A percentile compares a stretch with the other conserved stretches of the same genome.
phyloP scores from a whole-genome alignment of 2,329 filamentous ascomycete genomes.

The Colletotrichum salicis region DNA sequence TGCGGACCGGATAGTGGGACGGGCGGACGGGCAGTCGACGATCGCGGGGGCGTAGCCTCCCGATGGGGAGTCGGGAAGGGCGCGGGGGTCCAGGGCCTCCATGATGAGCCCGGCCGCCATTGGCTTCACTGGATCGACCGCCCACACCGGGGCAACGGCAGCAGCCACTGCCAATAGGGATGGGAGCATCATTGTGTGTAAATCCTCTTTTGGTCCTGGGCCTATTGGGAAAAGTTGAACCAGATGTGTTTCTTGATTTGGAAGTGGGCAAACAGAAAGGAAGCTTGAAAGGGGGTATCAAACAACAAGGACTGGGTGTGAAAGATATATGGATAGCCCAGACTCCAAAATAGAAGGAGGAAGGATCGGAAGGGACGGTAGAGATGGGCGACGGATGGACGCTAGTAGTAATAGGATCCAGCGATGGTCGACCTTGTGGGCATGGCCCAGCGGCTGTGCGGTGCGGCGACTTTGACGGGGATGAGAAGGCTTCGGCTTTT shows the following conservation, averaged over 20 bases:
- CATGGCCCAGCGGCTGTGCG: constrained; percentile 17
- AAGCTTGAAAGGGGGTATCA: constrained; percentile 2
- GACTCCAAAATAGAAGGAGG: background rate
- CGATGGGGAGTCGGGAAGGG: constrained; percentile 50
- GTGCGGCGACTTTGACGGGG: constrained; percentile 15
- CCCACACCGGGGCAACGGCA: constrained; percentile 46
- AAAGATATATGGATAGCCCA: background rate
- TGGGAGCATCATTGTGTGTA: constrained; percentile 22
- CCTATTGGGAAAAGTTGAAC: background rate
- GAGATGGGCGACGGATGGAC: constrained; percentile 5
- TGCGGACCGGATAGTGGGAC: constrained; percentile 76
- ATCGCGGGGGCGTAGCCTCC: constrained; percentile 77
- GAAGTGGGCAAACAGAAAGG: background rate
- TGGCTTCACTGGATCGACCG: constrained; percentile 36
- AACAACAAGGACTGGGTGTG: background rate
- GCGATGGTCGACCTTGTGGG: constrained; percentile 1
- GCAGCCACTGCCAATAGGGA: constrained; percentile 22
- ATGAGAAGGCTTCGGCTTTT: constrained; percentile 12
- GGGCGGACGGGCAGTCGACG: constrained; percentile 75
- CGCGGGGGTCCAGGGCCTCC: constrained; percentile 40
- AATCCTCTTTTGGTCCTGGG: background rate
- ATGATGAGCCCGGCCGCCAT: constrained; percentile 28
- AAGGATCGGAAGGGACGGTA: background rate
- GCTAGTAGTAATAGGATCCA: constrained; percentile 24
- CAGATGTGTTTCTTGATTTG: background rate